Base-by-base conservation (phyloP, 2,329 filamentous ascomycete genomes). In the Didymella sp. region DNA sequence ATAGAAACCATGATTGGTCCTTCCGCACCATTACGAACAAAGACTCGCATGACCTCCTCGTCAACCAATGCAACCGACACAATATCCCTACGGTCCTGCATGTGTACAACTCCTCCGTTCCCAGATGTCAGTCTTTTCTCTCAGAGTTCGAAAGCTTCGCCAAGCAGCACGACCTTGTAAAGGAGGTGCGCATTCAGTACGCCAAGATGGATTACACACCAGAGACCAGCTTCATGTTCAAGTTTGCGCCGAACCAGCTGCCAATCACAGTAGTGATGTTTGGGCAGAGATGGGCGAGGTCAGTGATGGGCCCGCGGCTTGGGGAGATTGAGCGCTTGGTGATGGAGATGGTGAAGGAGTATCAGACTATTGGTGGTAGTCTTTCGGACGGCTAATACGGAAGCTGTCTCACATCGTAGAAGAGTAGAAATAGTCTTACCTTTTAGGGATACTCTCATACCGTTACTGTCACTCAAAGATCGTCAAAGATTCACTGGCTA, bases 161-260 rank as follows among this genome's bases (percentile, higher is more conserved):
- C 25, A 24, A n/a, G 7, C 7, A 4, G 6, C 13, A 33, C 15
- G 30, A 41, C 17, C 17, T 21, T 21, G 5, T 38, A n/a, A 15
- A 42, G 5, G 28, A 9, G 1, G 27, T 33, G 8, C 33, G n/a
- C 1, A 51, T 51, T 22, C 48, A 44, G 38, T 44, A 27, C 19
- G 48, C 48, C 13, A 51, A 37, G 24, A 44, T 51, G 49, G 17
- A 45, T 13, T 51, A 51, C 17, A 44, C 41, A 12, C n/a, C 30
- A 6, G 40, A 51, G 30, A 51, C 49, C 3, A 44, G 38, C 13
- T 51, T 8, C 17, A 38, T 44, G 31, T 51, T 51, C 49, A 30
- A 37, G 40, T 44, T 51, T 37, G 48, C 38, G 30, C 38, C 30
- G 15, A 37, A 44, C 17, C 48, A 51, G 13, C 30, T 43, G 11